Evolutionary conservation across 176 grass and related monocot species (phyloP), one percentile per base, ranked within the genome.

Genomic region (Hyparrhenia diplandra): DNA sequence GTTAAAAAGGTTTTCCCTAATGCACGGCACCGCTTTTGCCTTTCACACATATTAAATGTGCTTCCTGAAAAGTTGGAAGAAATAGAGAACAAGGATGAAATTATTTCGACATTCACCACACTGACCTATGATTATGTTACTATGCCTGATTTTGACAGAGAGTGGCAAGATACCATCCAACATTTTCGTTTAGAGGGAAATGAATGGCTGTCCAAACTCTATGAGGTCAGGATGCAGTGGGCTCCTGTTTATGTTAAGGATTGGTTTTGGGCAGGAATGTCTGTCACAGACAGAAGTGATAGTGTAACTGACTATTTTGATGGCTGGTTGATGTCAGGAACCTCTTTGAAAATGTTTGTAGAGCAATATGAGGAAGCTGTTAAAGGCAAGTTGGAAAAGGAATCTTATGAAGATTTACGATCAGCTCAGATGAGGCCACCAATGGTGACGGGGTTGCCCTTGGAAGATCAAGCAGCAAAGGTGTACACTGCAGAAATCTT

Each of bases 231-330:
- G 79, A 70, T 6, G 16, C 85, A 92, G 46, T 92, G 93, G 93
- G 90, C 77, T 64, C 93, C 93, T 74, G 85, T 88, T 82, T 95
- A 83, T 72, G 74, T 95, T 27, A 95, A 92, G 76, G 90, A 95
- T 73, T 87, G 47, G 12, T 92, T 95, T 91, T 90, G 87, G 93
- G 93, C 90, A 63, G 90, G 87, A 74, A 88, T 95, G 90, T 92
- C 90, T 35, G 64, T 85, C 55, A 83, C 89, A 51, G 90, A 90
- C 60, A 88, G 93, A 89, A 75, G 80, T 77, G 90, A 95, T 62
- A 88, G 28, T 77, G 84, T 76, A 74, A 78, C 54, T 43, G 69
- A 89, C 73, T 92, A 88, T 79, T 92, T 95, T 90, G 89, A 90
- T 70, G 90, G 87, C 45, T 90, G 77, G 74, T 72, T 95, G 66